phyloP scores from a whole-genome alignment of 2,329 filamentous ascomycete species.

The Penicillium sp. region DNA sequence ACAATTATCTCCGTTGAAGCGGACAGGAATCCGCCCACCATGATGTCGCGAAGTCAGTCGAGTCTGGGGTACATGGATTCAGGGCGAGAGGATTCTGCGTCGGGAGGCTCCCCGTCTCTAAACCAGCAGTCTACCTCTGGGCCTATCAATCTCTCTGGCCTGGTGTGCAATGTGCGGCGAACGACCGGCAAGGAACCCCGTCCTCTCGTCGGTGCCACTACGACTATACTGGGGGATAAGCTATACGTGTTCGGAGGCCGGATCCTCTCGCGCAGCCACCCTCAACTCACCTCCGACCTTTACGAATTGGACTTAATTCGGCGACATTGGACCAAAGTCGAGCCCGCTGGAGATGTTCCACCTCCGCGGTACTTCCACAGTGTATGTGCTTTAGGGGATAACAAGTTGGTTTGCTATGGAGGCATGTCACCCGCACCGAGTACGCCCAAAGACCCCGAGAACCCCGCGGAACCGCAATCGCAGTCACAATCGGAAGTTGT shows the following conservation, averaged over 20 bases:
- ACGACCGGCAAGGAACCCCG: conserved; percentile 91
- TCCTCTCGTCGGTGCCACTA: conserved; percentile 89
- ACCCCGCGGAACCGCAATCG: conserved; percentile 50
- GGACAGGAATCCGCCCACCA: conserved; percentile 16
- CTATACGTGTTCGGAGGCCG: conserved; percentile 95
- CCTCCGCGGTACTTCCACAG: conserved; percentile 96
- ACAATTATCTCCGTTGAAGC: neutral
- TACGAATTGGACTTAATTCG: conserved; percentile 91
- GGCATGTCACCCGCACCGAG: conserved; percentile 83
- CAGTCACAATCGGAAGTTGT: conserved; percentile 81
- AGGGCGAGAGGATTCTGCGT: conserved; percentile 30
- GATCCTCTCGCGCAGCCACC: conserved; percentile 77
- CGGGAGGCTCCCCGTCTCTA: conserved; percentile 31
- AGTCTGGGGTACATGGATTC: conserved; percentile 37
- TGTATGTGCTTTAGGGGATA: conserved; percentile 87
- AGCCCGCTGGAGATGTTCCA: conserved; percentile 78
- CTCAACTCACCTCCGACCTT: conserved; percentile 81
- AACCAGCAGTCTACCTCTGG: conserved; percentile 35
- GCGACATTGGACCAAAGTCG: conserved; percentile 89
- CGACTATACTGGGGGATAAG: conserved; percentile 91
- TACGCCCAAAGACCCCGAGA: conserved; percentile 44
- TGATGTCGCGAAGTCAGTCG: conserved; percentile 42
- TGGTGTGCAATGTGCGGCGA: conserved; percentile 68
- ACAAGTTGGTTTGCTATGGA: conserved; percentile 95
- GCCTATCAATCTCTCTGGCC: conserved; percentile 61